These are phyloP conservation scores for Plectosphaerella cucumerina DNA, from an alignment of 2,329 filamentous ascomycete species.

Conservation along the genomic window DNA sequence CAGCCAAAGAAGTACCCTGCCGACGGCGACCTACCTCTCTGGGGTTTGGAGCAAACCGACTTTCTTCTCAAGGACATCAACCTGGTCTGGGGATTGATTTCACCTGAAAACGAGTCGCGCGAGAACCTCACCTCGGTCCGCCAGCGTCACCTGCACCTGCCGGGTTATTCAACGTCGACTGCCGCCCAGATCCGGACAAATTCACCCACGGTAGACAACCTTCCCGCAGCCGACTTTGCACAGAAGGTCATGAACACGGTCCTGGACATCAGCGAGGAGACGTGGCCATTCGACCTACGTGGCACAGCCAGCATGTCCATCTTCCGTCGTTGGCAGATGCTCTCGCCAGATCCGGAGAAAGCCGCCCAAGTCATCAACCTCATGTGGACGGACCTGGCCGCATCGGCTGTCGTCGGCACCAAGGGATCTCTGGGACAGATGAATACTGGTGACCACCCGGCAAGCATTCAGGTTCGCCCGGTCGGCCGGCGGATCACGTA, in stretches of 20 bases:
- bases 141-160: constrained; percentile 10
- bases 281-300: constrained; percentile 7
- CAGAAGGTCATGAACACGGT: constrained; percentile 16
- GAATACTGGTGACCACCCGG: constrained; percentile 10
- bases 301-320: constrained; percentile 29
- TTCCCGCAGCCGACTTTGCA: constrained; percentile 28
- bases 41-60: constrained; percentile 26
- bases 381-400: constrained; percentile 39
- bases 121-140: constrained; percentile 27
- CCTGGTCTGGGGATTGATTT: constrained; percentile 36
- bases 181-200: no score
- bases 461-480: constrained; percentile 18
- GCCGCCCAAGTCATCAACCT: constrained; percentile 34
- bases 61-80: constrained; percentile 16
- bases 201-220: constrained; percentile 16
- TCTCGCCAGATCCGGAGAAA: constrained; percentile 18
- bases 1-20: constrained; percentile 28
- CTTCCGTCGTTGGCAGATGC: constrained; percentile 33
- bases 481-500: constrained; percentile 25
- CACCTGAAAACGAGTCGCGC: constrained; percentile 19
- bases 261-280: constrained; percentile 7
- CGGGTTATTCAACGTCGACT: constrained; percentile 5
- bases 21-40: constrained; percentile 24
- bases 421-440: constrained; percentile 13
- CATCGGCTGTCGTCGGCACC: constrained; percentile 37